Base-by-base conservation (phyloP, 2,329 filamentous ascomycete genomes). In the Canariomyces notabilis region DNA sequence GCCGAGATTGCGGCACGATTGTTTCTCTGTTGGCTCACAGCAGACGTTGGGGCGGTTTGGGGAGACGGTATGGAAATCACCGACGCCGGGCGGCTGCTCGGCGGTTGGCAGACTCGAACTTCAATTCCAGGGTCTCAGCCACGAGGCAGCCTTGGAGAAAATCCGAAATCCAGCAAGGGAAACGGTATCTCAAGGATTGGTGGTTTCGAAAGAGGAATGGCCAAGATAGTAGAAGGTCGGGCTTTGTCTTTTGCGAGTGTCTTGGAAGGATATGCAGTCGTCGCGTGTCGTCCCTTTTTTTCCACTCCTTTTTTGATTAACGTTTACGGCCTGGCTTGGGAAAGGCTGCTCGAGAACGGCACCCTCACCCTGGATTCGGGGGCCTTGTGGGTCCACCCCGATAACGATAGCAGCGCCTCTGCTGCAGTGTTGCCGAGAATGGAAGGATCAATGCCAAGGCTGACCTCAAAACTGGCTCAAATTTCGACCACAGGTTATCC, bases 301-400 rank as follows among this genome's bases (percentile, higher is more conserved):
- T 19, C 16, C 21, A 23, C 31, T 33, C 32, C 38, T 38, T 44
- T 50, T 50, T 44, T 16, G 14, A 6, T 26, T 22, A 23, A 31
- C 38, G 15, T 21, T 31, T 23, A 11, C 16, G 19, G 21, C 18
- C 32, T 14, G 15, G 18, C 4, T 18, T 26, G 36, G 35, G 34
- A 16, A 43, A 50, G 36, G 26, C n/a, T 43, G 43, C 23, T 18
- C 14, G 47, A 46, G 26, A 49, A 45, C 18, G n/a, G n/a, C n/a
- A n/a, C n/a, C n/a, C n/a, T n/a, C n/a, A n/a, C n/a, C n/a, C n/a
- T n/a, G n/a, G n/a, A n/a, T n/a, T n/a, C 26, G 14, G 26, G 9
- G 26, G 26, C 9, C 9, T 29, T 29, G 26, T 29, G 26, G 26
- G 26, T 3, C 26, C 8, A 6, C 22, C 22, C 6, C 22, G 26